A percentile compares a stretch with the other conserved stretches of the same genome.
Conservation (phyloP, 2,329 filamentous ascomycete species). For the Exophiala sp. region DNA sequence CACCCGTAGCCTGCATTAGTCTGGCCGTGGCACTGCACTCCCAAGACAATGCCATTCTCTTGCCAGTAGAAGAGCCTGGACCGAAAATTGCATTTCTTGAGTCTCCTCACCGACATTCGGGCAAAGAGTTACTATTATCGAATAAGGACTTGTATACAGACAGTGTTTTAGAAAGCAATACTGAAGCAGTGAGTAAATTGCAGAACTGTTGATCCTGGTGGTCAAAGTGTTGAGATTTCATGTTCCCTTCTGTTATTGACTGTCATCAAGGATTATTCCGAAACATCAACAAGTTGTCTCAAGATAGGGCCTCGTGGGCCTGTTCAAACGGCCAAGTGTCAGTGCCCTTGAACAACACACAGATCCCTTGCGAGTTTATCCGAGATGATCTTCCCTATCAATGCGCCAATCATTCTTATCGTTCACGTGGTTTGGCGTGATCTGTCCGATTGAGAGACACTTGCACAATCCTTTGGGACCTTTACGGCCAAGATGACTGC, state of each 20-base stretch:
- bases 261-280: slow-evolving; percentile 3
- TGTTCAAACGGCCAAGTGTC: slow-evolving; percentile 18
- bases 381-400: slow-evolving; percentile 11
- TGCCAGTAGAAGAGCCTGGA: neutral
- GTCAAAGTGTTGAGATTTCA: neutral
- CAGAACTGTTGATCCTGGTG: slow-evolving; percentile 10
- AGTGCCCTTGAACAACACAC: slow-evolving; percentile 1
- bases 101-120: slow-evolving; percentile 22
- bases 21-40: neutral
- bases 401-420: slow-evolving; percentile 17
- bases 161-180: neutral
- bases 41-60: neutral
- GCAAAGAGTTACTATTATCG: slow-evolving; percentile 2
- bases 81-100: neutral
- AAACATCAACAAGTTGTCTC: slow-evolving; percentile 17
- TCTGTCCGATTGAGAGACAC: neutral
- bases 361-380: slow-evolving; percentile 9
- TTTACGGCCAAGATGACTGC: neutral
- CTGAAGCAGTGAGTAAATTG: slow-evolving; percentile 11
- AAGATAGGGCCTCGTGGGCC: neutral
- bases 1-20: slow-evolving; percentile 4
- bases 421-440: slow-evolving; percentile 16
- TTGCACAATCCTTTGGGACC: neutral
- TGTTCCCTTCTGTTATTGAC: neutral
- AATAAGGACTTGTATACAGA: slow-evolving; percentile 3